phyloP scores from a whole-genome alignment of 2,329 filamentous ascomycete species.

The Fusarium dimerum region DNA sequence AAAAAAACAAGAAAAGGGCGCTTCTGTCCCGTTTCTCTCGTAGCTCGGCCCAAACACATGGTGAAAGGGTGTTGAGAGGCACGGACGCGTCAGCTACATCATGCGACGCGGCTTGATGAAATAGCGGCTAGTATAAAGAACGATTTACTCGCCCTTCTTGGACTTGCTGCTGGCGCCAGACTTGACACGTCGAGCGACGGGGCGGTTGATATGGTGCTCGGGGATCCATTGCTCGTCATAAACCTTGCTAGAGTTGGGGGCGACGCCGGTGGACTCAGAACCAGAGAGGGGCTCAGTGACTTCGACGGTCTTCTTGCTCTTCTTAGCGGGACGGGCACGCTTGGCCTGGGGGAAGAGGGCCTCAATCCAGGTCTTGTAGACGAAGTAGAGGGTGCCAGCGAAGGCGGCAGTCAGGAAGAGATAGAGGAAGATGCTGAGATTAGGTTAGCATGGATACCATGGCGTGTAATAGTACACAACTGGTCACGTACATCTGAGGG shows the following conservation, averaged over 20 bases:
- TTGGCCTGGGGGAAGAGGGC: constrained; percentile 92
- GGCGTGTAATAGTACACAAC: background rate
- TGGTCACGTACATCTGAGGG: constrained; percentile 81
- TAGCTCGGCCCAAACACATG: constrained; percentile 8
- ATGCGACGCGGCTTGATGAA: background rate
- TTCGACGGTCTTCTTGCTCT: constrained; percentile 68
- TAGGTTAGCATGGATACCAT: constrained; percentile 29
- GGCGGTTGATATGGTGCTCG: constrained; percentile 83
- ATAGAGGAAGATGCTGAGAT: constrained; percentile 88
- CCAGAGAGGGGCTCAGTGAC: constrained; percentile 63
- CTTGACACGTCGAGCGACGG: constrained; percentile 69
- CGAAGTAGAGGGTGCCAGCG: constrained; percentile 83
- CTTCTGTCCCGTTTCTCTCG: constrained; percentile 7
- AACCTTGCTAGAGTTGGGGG: constrained; percentile 67
- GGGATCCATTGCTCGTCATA: constrained; percentile 97
- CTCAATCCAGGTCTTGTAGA: constrained; percentile 98
- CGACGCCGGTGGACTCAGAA: constrained; percentile 68
- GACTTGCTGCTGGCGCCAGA: constrained; percentile 53
- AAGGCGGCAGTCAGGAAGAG: constrained; percentile 81
- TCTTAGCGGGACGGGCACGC: constrained; percentile 61
- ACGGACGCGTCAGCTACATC: background rate
- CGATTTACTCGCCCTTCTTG: constrained; percentile 35
- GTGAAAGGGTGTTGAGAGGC: background rate
- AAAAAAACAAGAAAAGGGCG: constrained; percentile 4
- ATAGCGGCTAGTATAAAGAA: background rate